Base-by-base conservation (phyloP, 148 eudicot species). In the Camellia lanceoleosa region DNA sequence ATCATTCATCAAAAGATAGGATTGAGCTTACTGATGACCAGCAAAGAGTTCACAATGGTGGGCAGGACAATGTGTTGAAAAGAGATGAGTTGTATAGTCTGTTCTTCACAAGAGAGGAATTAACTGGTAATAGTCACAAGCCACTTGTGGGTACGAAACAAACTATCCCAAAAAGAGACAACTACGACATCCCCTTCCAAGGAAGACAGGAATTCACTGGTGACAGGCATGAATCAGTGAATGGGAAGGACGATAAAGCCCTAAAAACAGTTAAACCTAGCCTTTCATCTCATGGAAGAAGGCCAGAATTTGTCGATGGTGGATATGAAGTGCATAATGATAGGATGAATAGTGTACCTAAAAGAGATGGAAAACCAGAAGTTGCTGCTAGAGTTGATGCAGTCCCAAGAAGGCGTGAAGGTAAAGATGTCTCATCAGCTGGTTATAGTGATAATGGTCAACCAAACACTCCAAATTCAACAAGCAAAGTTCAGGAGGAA, bases 71-170 rank as follows among this genome's bases (percentile, higher is more conserved):
- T 66, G 62, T 78, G 64, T 65, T 71, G 72, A 83, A 77, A 75
- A 89, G 70, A 78, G 87, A 87, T 43, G 88, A 85, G 63, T 42
- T 78, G 77, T 87, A 84, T 70, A 72, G 63, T 74, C 77, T 73
- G 63, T 30, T 75, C 65, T 54, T 77, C 15, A 78, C 64, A 78
- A 80, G 81, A 78, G 79, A 88, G 19, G 90, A 80, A 75, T 59
- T 42, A 44, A 49, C 41, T 15, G 75, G 78, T 61, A 64, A 80
- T 42, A 85, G 51, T 65, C 75, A 74, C 68, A 88, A 83, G 71
- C 84, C 88, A 78, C 74, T 67, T 15, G 60, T 74, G 51, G 73
- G 23, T 76, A 82, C 73, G 60, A 84, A 80, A 70, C 85, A 80
- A 54, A 82, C 74, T 14, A 65, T 63, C 78, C 83, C 82, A 64